Evolutionary conservation across 2,329 filamentous ascomycete genomes (phyloP), one percentile per base, ranked within the genome.

Genomic region (Nemania sp.): DNA sequence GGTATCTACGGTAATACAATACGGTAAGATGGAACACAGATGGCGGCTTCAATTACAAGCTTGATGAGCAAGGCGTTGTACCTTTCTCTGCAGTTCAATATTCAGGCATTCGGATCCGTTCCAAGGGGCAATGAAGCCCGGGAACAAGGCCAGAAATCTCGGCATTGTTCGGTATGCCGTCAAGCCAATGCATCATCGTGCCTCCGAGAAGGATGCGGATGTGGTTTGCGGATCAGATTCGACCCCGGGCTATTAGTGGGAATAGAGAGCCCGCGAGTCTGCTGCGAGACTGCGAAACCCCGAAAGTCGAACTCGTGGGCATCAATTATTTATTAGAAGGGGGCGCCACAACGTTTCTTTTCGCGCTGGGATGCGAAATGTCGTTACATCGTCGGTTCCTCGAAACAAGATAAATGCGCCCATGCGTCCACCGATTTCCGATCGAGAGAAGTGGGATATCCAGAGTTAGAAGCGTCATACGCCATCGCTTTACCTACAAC

Each of bases 51-150:
- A n/a, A n/a, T 59, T 52, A 66, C 39, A 6, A 77, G 62, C 14
- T 62, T 68, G 5, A 62, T 66, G 2, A 73, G 73, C 9, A 76
- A 67, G 60, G 73, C 70, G 36, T 72, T 62, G 61, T 72, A 70
- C 11, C 60, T 55, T 6, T 62, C 45, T 0, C 72, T 69, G 43
- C 72, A 43, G 37, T 72, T 65, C 42, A 76, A 61, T 28, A n/a
- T 66, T 59, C 17, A 76, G 63, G 56, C 75, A 77, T 36, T 73
- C 74, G 3, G 75, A 67, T 3, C 74, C 73, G n/a, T n/a, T n/a
- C n/a, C n/a, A n/a, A n/a, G n/a, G n/a, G n/a, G n/a, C n/a, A n/a
- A n/a, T n/a, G n/a, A n/a, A n/a, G n/a, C n/a, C n/a, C n/a, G n/a
- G n/a, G n/a, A 34, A 31, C n/a, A n/a, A 34, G 24, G 12, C 17